A percentile compares a stretch with the other conserved stretches of the same genome.
These are phyloP conservation scores for Hansenula sp. DNA, from an alignment of 1,139 yeast genomes.

Conservation along the genomic window DNA sequence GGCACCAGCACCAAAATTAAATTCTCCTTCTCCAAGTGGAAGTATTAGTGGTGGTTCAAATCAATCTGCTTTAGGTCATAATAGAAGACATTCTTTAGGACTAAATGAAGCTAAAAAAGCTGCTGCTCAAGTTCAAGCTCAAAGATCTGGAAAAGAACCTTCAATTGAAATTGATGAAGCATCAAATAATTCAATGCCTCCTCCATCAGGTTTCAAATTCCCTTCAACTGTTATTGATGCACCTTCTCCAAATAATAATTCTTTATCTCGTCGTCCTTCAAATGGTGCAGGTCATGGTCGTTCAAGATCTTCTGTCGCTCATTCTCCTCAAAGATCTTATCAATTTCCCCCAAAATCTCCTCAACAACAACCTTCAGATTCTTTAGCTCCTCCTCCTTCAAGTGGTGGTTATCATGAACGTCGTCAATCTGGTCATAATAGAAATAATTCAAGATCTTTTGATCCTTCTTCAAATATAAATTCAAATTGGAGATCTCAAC, in stretches of 20 bases:
- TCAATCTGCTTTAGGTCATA: constrained; percentile 50
- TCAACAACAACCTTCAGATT: constrained; percentile 5
- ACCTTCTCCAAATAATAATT: constrained; percentile 11
- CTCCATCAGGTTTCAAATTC: constrained; percentile 42
- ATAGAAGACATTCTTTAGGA: constrained; percentile 89
- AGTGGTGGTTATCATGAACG: constrained; percentile 31
- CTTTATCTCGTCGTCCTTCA: constrained; percentile 4
- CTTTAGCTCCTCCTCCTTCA: constrained; percentile 8
- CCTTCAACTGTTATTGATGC: constrained; percentile 43
- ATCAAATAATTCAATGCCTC: constrained; percentile 6
- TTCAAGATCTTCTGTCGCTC: constrained; percentile 27
- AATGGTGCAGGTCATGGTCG: constrained; percentile 20
- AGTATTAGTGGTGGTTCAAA: neutral
- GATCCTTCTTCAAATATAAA: constrained; percentile 35
- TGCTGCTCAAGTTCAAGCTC: constrained; percentile 84
- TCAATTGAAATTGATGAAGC: constrained; percentile 10
- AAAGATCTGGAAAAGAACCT: constrained; percentile 37
- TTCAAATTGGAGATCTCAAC: constrained; percentile 57
- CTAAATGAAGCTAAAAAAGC: constrained; percentile 95
- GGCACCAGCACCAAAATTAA: constrained; percentile 13
- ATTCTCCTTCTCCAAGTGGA: neutral
- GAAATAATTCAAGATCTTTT: constrained; percentile 44
- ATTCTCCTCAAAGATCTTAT: constrained; percentile 33
- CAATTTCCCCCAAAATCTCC: constrained; percentile 38
- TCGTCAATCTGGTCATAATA: constrained; percentile 48